A percentile compares a stretch with the other conserved stretches of the same genome.
Conservation (phyloP, 208 protist genomes). For the Tritrichomonas foetus region DNA sequence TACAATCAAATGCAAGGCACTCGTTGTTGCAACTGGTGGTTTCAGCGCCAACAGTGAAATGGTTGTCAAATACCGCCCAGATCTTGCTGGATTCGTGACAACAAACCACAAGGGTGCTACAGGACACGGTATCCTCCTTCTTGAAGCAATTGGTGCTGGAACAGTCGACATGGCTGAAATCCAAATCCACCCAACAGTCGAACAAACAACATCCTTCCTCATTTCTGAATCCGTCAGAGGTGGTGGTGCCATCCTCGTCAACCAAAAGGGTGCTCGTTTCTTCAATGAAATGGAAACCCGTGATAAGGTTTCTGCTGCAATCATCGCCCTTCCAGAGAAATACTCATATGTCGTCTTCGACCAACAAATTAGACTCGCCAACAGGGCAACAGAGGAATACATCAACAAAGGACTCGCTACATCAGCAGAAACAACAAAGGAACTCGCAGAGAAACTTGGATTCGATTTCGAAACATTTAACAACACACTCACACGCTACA, state of each 20-base stretch:
- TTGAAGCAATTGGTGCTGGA: neutral
- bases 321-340: neutral
- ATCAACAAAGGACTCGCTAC: neutral
- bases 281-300: constrained; percentile 4
- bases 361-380: neutral
- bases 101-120: neutral
- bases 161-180: neutral
- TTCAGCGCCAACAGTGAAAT: neutral
- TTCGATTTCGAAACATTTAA: neutral
- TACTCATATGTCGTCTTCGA: neutral
- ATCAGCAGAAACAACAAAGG: neutral
- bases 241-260: neutral
- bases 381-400: neutral
- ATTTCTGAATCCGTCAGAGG: neutral
- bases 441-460: neutral
- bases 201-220: neutral
- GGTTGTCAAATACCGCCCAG: neutral
- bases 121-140: neutral
- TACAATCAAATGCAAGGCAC: neutral
- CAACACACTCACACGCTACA: neutral
- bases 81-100: neutral
- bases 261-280: neutral
- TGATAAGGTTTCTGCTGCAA: constrained; percentile 23
- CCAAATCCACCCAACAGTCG: constrained; percentile 10
- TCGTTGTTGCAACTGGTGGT: constrained; percentile 21